phyloP scores from a whole-genome alignment of 352 stramenopile genomes.

The Phytophthora boehmeriae region DNA sequence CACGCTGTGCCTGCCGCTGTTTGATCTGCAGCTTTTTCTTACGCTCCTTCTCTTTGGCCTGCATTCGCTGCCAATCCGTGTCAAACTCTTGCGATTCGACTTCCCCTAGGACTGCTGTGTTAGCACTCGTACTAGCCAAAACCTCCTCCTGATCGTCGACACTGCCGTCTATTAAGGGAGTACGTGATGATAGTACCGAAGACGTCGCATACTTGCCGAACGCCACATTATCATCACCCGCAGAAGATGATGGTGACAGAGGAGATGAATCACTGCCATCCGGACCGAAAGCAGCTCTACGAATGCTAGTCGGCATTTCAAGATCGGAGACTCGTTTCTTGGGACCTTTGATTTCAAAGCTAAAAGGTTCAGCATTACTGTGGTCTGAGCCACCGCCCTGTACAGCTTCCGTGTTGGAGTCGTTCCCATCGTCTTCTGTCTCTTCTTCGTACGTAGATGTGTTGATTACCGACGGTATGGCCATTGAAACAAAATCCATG shows the following conservation, averaged over 20 bases:
- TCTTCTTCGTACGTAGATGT: conserved; percentile 7
- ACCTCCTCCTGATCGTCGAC: conserved; percentile 20
- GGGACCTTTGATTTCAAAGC: conserved; percentile 57
- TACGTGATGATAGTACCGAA: conserved; percentile 11
- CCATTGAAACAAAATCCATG: conserved; percentile 31
- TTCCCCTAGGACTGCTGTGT: conserved; percentile 24
- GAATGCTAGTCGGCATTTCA: not conserved
- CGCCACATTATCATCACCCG: conserved; percentile 25
- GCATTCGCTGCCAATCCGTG: conserved; percentile 72
- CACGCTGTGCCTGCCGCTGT: conserved; percentile 76
- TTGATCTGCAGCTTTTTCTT: conserved; percentile 74
- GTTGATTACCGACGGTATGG: conserved; percentile 3
- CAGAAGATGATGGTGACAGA: conserved; percentile 12
- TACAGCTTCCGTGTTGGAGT: not conserved
- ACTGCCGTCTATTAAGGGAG: conserved; percentile 27
- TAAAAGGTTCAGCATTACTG: conserved; percentile 37
- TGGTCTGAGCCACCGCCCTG: conserved; percentile 7
- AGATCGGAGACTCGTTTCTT: conserved; percentile 21
- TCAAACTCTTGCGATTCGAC: conserved; percentile 43
- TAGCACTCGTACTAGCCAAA: not conserved
- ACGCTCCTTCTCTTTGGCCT: conserved; percentile 74
- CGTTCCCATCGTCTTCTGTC: conserved; percentile 11
- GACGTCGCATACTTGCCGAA: conserved; percentile 34
- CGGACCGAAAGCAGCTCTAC: not conserved
- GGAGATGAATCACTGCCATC: conserved; percentile 12